Evolutionary conservation across 192 early-diverging fungal species (phyloP).

Genomic region (Haplosporangium gracile): DNA sequence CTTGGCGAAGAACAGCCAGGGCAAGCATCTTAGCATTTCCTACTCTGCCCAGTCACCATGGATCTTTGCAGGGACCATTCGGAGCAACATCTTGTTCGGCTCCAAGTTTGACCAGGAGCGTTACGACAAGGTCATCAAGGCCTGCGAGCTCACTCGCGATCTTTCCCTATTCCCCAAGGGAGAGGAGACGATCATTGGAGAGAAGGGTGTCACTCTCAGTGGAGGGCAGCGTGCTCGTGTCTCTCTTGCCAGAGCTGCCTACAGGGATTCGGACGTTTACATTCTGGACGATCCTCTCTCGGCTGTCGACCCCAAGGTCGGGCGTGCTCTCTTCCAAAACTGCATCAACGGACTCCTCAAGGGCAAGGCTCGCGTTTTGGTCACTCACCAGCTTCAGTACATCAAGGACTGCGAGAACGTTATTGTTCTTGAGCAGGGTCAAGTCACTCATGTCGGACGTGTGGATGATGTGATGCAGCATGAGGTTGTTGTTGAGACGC

Average conservation of each 20-base stretch:
- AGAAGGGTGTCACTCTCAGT: conserved; percentile 73
- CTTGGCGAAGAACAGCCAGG: conserved; percentile 21
- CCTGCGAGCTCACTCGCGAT: conserved; percentile 67
- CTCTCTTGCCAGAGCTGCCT: conserved; percentile 76
- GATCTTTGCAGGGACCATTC: conserved; percentile 76
- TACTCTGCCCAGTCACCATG: conserved; percentile 76
- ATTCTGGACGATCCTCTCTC: conserved; percentile 82
- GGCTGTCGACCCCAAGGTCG: conserved; percentile 76
- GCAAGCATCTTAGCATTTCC: conserved; percentile 53
- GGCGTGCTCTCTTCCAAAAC: conserved; percentile 69
- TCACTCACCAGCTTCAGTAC: conserved; percentile 76
- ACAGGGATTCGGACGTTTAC: conserved; percentile 72
- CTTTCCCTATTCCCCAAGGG: conserved; percentile 68
- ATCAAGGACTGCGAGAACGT: conserved; percentile 65
- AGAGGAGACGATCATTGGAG: conserved; percentile 73
- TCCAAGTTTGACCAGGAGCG: conserved; percentile 63
- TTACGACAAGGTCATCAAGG: conserved; percentile 69
- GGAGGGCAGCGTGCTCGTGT: conserved; percentile 78
- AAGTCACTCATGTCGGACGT: conserved; percentile 43
- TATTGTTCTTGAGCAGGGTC: conserved; percentile 67
- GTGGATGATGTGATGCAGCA: conserved; percentile 50
- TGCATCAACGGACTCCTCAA: conserved; percentile 65
- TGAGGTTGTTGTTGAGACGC: conserved; percentile 46
- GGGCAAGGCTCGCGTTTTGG: conserved; percentile 69
- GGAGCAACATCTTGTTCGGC: conserved; percentile 80